Base-by-base conservation (phyloP, 2,329 filamentous ascomycete species). In the Ascomycota sp. region DNA sequence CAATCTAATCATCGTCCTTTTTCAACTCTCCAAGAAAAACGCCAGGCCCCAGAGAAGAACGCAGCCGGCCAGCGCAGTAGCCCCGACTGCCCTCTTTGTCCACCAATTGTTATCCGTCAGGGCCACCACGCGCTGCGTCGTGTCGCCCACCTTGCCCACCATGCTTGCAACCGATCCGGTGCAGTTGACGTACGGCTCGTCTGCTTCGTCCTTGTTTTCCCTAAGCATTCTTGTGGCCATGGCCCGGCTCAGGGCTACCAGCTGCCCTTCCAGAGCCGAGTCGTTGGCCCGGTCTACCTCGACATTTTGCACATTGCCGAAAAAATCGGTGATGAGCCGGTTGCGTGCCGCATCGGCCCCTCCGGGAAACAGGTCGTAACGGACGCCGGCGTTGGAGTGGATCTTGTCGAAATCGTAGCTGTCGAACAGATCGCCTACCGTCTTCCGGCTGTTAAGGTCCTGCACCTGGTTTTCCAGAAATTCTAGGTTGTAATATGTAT, bases 401-500 rank as follows among this genome's bases (percentile, higher is more conserved):
- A 98, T 95, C 60, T 94, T 92, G 29, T 75, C 72, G 44, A 81
- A 83, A 40, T 92, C 86, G 50, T 94, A 95, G 47, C 79, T 92
- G 55, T 95, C 86, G 43, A 98, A 98, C 3, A 98, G 59, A 45
- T 95, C 83, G 35, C 85, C 89, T 21, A 98, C 61, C 0, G 83
- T 93, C 54, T 85, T 75, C 49, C 93, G 89, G 40, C 75, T 83
- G 45, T 72, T 77, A 25, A 85, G 72, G 38, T 86, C 85, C 35
- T 75, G 75, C 34, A 95, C 80, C 44, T 92, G 75, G 3, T 72
- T 79, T 52, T 98, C 89, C 21, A 98, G 68, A 50, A 94, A 98
- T 44, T 98, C 89, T 31, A 98, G 70, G 45, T 93, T 93, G 57
- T 94, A 95, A 56, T 95, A 98, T 6, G 89, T 98, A 63, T 91